phyloP scores from a whole-genome alignment of 2,329 filamentous ascomycete genomes.

The Ceratocystis harringtonii region DNA sequence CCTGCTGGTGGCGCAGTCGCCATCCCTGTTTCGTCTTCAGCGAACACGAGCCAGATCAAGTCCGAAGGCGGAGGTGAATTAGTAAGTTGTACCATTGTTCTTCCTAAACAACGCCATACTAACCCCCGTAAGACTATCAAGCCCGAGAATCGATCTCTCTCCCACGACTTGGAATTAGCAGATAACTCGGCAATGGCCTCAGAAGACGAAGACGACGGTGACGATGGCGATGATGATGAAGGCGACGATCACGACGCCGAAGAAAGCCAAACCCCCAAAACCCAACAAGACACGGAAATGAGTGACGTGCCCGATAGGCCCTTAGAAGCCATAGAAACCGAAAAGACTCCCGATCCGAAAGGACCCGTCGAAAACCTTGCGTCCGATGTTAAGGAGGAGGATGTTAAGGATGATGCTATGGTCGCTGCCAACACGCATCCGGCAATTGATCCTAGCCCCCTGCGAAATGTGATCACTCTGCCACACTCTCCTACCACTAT shows the following conservation, averaged over 20 bases:
- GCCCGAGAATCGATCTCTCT: constrained; percentile 21
- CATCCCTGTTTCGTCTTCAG: constrained; percentile 19
- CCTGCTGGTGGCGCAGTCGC: constrained; percentile 25
- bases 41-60: constrained; percentile 17
- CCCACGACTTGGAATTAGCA: constrained; percentile 38
- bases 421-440: constrained; percentile 19
- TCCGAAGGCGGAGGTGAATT: background rate
- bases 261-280: constrained; percentile 22
- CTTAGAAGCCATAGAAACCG: constrained; percentile 9
- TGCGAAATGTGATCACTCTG: constrained; percentile 13
- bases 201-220: constrained; percentile 35
- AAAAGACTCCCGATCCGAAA: constrained; percentile 4
- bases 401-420: background rate
- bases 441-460: constrained; percentile 16
- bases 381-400: constrained; percentile 1
- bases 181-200: constrained; percentile 33
- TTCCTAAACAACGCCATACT: background rate
- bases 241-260: constrained; percentile 32
- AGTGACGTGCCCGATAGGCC: constrained; percentile 28
- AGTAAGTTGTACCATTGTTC: background rate
- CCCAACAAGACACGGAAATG: constrained; percentile 13
- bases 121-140: background rate
- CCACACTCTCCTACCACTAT: constrained; percentile 4
- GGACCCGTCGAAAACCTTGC: background rate
- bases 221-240: constrained; percentile 34